Percentiles rank a stretch among this genome's conserved stretches.
These are phyloP conservation scores for Colletotrichum agaves DNA, from an alignment of 2,329 filamentous ascomycete genomes.

Conservation along the genomic window DNA sequence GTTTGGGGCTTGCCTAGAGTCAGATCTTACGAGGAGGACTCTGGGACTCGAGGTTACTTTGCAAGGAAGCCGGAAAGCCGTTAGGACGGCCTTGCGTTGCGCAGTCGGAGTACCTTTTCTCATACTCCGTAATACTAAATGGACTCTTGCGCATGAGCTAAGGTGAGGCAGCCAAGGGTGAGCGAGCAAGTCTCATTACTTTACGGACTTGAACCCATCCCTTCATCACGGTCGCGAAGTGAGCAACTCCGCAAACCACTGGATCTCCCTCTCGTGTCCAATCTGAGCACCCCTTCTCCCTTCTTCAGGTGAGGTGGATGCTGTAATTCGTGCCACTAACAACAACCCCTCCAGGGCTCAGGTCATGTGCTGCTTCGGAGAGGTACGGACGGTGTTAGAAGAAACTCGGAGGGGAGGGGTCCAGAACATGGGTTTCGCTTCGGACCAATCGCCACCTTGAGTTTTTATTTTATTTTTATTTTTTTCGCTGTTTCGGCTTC, in stretches of 20 bases:
- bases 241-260: conserved; percentile 7
- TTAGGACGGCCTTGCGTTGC: no score
- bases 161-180: no score
- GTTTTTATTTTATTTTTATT: no score
- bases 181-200: no score
- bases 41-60: no score
- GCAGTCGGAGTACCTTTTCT: no score
- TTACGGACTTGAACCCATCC: background rate
- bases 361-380: background rate
- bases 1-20: conserved; percentile 17
- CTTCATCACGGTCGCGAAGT: conserved; percentile 8
- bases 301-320: conserved; percentile 14
- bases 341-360: background rate
- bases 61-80: no score
- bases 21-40: background rate
- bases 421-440: no score
- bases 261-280: conserved; percentile 3
- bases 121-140: no score
- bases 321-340: background rate
- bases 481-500: background rate
- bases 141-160: no score
- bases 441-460: no score
- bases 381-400: conserved; percentile 9
- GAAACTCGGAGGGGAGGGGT: background rate
- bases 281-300: background rate